Percentiles rank a stretch among this genome's conserved stretches.
Evolutionary conservation across 495 filamentous ascomycete genomes (phyloP).

Genomic region (Cercophora newfieldiana): DNA sequence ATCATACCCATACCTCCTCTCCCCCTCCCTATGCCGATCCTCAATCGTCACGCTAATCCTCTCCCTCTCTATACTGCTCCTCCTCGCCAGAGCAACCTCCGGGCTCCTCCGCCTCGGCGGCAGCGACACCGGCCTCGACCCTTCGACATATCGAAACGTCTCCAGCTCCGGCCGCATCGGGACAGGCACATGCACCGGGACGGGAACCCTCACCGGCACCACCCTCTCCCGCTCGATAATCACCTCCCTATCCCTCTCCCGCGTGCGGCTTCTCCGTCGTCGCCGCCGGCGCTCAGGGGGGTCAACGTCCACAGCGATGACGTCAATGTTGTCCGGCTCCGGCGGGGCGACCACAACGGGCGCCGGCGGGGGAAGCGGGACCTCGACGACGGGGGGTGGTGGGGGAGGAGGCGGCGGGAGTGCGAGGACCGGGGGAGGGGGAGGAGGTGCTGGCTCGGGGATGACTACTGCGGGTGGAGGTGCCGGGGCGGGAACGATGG

Average conservation of each 20-base stretch:
- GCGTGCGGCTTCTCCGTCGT: constrained; percentile 25
- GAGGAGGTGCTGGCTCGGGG: constrained; percentile 32
- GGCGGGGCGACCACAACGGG: constrained; percentile 23
- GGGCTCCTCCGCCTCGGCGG: constrained; percentile 9
- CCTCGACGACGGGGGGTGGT: constrained; percentile 22
- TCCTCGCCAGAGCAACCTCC: not conserved
- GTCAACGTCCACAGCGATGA: constrained; percentile 55
- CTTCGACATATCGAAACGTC: constrained; percentile 42
- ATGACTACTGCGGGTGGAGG: constrained; percentile 33
- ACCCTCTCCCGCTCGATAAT: constrained; percentile 51
- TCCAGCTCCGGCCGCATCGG: constrained; percentile 40
- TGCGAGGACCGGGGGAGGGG: constrained; percentile 27
- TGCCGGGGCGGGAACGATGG: constrained; percentile 41
- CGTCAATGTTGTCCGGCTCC: constrained; percentile 46
- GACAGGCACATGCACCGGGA: constrained; percentile 30
- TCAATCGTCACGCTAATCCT: constrained; percentile 18
- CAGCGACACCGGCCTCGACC: constrained; percentile 4
- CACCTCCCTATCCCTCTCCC: constrained; percentile 41
- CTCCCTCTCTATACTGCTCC: constrained; percentile 9
- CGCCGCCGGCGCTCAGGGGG: constrained; percentile 30
- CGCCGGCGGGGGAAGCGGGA: constrained; percentile 32
- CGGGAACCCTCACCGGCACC: constrained; percentile 38
- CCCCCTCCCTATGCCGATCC: constrained; percentile 13
- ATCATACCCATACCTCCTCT: not conserved
- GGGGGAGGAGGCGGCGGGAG: constrained; percentile 20